Evolutionary conservation across 768 basidiomycete genomes (phyloP), one percentile per base, ranked within the genome.

Genomic region (Tricholoma bakamatsutake): DNA sequence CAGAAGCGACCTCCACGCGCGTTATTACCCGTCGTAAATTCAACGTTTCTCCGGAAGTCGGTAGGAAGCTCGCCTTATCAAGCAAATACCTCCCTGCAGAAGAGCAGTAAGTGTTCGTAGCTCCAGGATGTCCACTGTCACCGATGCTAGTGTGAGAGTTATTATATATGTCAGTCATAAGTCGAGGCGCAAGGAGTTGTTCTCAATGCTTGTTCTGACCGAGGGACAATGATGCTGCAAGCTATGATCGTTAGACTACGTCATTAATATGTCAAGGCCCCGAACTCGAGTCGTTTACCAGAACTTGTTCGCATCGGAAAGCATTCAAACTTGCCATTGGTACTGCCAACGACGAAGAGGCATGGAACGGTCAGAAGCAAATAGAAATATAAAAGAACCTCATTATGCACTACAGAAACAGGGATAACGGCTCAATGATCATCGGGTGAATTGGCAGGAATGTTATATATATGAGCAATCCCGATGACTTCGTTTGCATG

Each of bases 51-150:
- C 79, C 80, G 81, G 59, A 80, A 81, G 50, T 74, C 67, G 18
- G 59, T 53, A 3, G 79, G 71, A 1, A 81, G 67, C 54, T 70
- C 62, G 35, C 80, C 80, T 58, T 81, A 3, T 57, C 52, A 28
- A 66, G 27, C 1, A 73, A 72, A 57, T 70, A 73, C 35, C 66
- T 66, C 0, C 73, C 79, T 0, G 66, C 63, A 2, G 75, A 63
- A 0, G 80, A 77, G 57, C 81, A 82, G 62, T 80, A 82, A 0
- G 75, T 73, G 55, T 75, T 75, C 62, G 72, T 80, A 1, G 80
- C 79, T 18, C 80, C 80, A 0, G 79, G 79, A 51, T 73, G 72
- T 62, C 81, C 81, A 58, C 76, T 78, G 57, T 80, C 78, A 10
- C 81, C 80, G 50, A 82, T 74, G 58, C 79, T 68, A 10, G 79